A percentile compares a stretch with the other conserved stretches of the same genome.
Conservation (phyloP, 257 asterid genomes). For the Solanum gandarillasii region DNA sequence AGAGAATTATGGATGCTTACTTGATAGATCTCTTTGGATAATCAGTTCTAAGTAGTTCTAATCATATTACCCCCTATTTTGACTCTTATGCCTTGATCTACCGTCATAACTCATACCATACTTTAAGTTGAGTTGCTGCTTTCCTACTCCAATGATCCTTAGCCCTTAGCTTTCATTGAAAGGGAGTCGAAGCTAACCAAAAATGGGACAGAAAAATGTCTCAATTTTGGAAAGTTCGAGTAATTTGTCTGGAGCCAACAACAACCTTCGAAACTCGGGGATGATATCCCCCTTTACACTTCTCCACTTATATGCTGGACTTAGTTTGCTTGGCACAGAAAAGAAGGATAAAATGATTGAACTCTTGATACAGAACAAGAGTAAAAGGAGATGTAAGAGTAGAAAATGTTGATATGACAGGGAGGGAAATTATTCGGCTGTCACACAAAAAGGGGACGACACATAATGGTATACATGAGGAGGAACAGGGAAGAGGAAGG, state of each 20-base stretch:
- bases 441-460: neutral
- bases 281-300: neutral
- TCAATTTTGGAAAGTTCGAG: neutral
- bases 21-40: neutral
- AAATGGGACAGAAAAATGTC: neutral
- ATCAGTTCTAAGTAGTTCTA: neutral
- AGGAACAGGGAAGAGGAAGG: neutral
- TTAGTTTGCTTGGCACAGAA: neutral
- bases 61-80: neutral
- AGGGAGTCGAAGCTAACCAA: neutral
- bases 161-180: neutral
- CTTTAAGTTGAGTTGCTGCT: neutral
- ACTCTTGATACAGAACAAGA: neutral
- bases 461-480: neutral
- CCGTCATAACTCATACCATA: neutral
- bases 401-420: neutral
- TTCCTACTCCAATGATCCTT: neutral
- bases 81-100: neutral
- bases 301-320: neutral
- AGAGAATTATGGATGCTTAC: neutral
- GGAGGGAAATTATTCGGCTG: neutral
- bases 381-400: neutral
- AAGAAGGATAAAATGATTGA: neutral
- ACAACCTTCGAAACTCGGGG: neutral
- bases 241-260: neutral